Evolutionary conservation across 23 red algal species (phyloP).

Genomic region (Pyropia yezoensis): DNA sequence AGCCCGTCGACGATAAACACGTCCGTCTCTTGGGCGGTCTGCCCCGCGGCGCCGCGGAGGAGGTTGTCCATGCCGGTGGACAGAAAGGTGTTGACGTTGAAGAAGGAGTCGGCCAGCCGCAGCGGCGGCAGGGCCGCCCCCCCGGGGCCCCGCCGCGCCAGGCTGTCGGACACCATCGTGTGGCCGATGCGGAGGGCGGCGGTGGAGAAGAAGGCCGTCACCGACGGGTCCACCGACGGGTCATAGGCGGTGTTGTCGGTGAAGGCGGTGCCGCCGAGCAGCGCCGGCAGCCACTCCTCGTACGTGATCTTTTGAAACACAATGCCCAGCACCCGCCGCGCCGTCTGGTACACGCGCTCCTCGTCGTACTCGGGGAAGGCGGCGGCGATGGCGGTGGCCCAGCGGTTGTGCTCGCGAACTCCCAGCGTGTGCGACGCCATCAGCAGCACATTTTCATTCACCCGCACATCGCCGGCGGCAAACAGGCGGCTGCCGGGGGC

Average conservation of each 20-base stretch:
- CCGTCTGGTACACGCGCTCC: slow-evolving; percentile 9
- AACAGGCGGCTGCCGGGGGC: slow-evolving; percentile 5
- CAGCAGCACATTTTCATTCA: slow-evolving; percentile 30
- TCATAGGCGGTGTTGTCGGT: not conserved
- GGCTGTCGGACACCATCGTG: slow-evolving; percentile 28
- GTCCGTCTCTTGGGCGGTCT: slow-evolving; percentile 22
- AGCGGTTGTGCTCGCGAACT: slow-evolving; percentile 37
- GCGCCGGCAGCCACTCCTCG: slow-evolving; percentile 37
- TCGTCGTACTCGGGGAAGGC: slow-evolving; percentile 9
- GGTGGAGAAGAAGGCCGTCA: slow-evolving; percentile 14
- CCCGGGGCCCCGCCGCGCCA: slow-evolving; percentile 1
- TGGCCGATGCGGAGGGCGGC: slow-evolving; percentile 39
- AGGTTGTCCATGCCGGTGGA: slow-evolving; percentile 14
- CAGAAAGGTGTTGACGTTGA: slow-evolving; percentile 6
- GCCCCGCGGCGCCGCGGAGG: slow-evolving; percentile 8
- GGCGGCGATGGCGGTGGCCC: slow-evolving; percentile 4
- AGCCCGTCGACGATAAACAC: slow-evolving; percentile 11
- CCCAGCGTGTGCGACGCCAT: slow-evolving; percentile 16
- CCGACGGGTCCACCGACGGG: slow-evolving; percentile 8
- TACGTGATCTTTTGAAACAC: slow-evolving; percentile 36
- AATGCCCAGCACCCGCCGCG: slow-evolving; percentile 16
- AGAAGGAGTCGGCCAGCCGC: slow-evolving; percentile 26
- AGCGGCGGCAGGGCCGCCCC: slow-evolving; percentile 1
- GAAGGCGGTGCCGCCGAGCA: not conserved
- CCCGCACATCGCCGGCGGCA: slow-evolving; percentile 15